These are phyloP conservation scores for Silene vulgaris DNA, from an alignment of 179 eudicot genomes.

Conservation along the genomic window DNA sequence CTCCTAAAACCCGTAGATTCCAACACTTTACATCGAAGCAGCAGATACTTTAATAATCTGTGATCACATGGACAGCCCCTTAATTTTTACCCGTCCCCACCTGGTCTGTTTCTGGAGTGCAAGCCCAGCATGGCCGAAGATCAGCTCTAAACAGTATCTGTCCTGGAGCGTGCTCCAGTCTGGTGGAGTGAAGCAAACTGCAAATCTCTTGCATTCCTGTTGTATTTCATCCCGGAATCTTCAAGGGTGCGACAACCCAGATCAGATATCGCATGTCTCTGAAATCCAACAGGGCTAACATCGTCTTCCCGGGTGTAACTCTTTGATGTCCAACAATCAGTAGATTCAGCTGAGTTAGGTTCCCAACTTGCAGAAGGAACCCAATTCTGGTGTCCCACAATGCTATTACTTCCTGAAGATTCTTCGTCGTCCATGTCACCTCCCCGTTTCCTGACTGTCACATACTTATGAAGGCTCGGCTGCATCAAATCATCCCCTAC, in stretches of 20 bases:
- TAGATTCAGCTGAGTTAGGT: conserved; percentile 77
- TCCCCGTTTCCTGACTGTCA: conserved; percentile 69
- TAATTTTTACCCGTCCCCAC: background rate
- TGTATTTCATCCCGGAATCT: conserved; percentile 18
- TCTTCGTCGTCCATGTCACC: conserved; percentile 55
- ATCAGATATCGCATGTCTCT: conserved; percentile 29
- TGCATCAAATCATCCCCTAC: conserved; percentile 55
- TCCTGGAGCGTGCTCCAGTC: conserved; percentile 20
- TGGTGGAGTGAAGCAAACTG: conserved; percentile 20
- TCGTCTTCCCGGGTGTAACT: conserved; percentile 30
- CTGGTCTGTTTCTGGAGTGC: conserved; percentile 6
- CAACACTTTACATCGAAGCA: conserved; percentile 27
- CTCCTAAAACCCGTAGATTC: background rate
- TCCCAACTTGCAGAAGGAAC: conserved; percentile 70
- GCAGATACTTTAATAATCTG: conserved; percentile 18
- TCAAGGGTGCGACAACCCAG: conserved; percentile 20
- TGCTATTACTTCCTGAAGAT: conserved; percentile 82
- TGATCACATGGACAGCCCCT: background rate
- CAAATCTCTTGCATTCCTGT: conserved; percentile 15
- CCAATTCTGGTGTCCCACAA: conserved; percentile 46
- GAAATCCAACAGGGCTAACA: conserved; percentile 30
- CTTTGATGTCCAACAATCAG: conserved; percentile 60
- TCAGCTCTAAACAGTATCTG: background rate
- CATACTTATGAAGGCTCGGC: conserved; percentile 79
- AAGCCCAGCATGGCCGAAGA: too few species aligned